phyloP scores from a whole-genome alignment of 441 rosid species.

The Pelargonium myrrhifolium region DNA sequence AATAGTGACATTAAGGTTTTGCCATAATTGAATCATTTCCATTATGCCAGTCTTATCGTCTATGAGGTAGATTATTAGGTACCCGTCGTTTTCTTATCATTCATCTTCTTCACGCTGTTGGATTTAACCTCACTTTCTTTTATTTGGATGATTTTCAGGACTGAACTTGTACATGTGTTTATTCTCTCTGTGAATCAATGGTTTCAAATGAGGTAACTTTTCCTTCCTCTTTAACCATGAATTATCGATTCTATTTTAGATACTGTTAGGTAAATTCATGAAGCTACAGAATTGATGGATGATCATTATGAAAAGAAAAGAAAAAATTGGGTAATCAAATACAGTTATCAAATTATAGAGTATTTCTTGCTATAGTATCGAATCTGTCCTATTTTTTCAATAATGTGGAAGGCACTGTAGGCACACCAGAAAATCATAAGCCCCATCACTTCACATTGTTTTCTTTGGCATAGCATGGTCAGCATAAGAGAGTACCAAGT shows the following conservation, averaged over 20 bases:
- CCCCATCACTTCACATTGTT: neutral
- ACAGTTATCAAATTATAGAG: too few species aligned
- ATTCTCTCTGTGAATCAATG: neutral
- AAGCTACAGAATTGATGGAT: neutral
- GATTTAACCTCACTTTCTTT: conserved; percentile 1
- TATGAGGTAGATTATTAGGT: neutral
- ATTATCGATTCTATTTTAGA: neutral
- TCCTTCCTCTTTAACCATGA: neutral
- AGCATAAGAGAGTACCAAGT: neutral
- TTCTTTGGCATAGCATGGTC: neutral
- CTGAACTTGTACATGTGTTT: neutral
- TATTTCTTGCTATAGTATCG: too few species aligned
- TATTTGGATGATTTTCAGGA: neutral
- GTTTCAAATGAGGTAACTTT: neutral
- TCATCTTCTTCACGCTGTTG: neutral
- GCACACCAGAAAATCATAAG: neutral
- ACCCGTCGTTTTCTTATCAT: conserved; percentile 3
- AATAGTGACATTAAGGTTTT: neutral
- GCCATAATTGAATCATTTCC: neutral
- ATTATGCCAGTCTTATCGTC: neutral
- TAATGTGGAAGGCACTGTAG: neutral
- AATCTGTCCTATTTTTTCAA: neutral
- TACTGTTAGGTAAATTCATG: neutral
- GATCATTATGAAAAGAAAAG: neutral
- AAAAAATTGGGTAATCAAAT: too few species aligned